Conservation (phyloP, 2,329 filamentous ascomycete species). For the Knufia petricola region DNA sequence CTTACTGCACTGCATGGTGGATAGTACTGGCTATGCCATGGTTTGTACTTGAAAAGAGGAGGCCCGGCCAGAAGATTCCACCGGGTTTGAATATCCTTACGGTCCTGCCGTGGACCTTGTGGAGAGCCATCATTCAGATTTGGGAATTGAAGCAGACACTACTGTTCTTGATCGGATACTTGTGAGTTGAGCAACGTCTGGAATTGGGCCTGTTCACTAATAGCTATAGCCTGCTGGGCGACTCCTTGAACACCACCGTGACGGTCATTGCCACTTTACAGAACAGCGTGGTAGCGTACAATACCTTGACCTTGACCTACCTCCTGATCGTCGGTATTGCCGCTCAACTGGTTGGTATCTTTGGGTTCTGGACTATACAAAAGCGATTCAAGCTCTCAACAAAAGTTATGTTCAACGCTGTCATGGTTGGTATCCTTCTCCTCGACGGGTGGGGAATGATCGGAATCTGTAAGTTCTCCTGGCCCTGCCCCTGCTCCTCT, state of each 20-base stretch:
- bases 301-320: conserved; percentile 56
- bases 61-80: conserved; percentile 47
- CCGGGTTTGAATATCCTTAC: conserved; percentile 41
- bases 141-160: conserved; percentile 57
- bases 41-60: conserved; percentile 56
- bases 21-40: conserved; percentile 54
- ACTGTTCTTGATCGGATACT: conserved; percentile 48
- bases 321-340: conserved; percentile 57
- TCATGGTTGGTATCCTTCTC: conserved; percentile 53
- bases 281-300: conserved; percentile 55
- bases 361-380: conserved; percentile 52
- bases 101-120: conserved; percentile 54
- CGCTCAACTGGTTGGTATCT: conserved; percentile 54
- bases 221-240: conserved; percentile 59
- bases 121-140: conserved; percentile 48
- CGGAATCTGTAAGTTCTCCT: conserved; percentile 24
- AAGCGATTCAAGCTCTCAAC: conserved; percentile 49
- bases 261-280: conserved; percentile 59
- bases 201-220: conserved; percentile 4
- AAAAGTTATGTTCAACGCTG: conserved; percentile 59
- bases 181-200: too few relatives aligned
- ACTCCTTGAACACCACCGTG: conserved; percentile 60
- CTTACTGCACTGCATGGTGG: conserved; percentile 57
- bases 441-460: conserved; percentile 52
- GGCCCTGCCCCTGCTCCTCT: background rate